Percentiles rank a stretch among this genome's conserved stretches.
Evolutionary conservation across 306 rosid genomes (phyloP).

Genomic region (Cicer judaicum): DNA sequence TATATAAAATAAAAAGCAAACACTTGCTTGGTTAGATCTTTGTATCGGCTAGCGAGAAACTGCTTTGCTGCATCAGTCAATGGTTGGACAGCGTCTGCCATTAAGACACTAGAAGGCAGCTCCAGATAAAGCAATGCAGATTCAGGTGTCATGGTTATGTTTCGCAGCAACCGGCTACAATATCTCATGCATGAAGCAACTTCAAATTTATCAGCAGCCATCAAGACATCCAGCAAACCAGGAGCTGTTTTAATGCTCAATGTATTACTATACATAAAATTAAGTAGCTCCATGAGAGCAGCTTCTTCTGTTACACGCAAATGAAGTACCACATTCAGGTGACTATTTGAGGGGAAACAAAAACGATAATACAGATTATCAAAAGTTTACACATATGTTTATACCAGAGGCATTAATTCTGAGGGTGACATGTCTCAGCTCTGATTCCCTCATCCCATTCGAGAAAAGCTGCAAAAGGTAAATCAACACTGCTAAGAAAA

Average conservation of each 20-base stretch:
- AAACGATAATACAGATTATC: not conserved
- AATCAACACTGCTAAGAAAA: constrained; percentile 34
- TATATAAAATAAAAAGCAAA: constrained; percentile 14
- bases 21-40: constrained; percentile 85
- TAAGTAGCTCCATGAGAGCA: constrained; percentile 94
- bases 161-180: constrained; percentile 78
- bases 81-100: constrained; percentile 97
- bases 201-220: constrained; percentile 99
- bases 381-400: constrained; percentile 18
- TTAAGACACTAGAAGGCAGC: constrained; percentile 90
- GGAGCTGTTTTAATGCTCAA: constrained; percentile 68
- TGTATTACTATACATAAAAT: constrained; percentile 92
- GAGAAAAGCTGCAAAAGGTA: constrained; percentile 74
- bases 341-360: constrained; percentile 21
- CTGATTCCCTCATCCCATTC: constrained; percentile 98
- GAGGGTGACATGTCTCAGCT: constrained; percentile 82
- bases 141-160: constrained; percentile 84
- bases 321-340: constrained; percentile 35
- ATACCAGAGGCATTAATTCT: constrained; percentile 90
- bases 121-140: constrained; percentile 94
- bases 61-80: constrained; percentile 95
- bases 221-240: constrained; percentile 86
- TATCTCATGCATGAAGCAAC: constrained; percentile 98
- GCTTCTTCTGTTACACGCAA: constrained; percentile 77
- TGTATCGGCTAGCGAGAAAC: constrained; percentile 85